Evolutionary conservation across 768 basidiomycete species (phyloP).

Genomic region (Boletus reticulatus): DNA sequence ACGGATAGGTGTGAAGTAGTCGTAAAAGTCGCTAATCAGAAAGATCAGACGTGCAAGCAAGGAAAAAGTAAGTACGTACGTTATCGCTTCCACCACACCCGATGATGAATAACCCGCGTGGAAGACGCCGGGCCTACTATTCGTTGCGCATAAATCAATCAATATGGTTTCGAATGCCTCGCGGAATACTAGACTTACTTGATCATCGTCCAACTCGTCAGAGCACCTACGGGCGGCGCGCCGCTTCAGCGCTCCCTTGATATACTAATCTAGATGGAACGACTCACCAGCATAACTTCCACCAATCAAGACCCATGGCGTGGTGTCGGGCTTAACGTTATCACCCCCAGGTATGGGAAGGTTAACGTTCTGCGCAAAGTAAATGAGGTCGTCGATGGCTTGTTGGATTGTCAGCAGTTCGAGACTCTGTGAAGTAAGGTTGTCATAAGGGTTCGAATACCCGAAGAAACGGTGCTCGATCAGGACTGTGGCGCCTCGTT

Average conservation of each 20-base stretch:
- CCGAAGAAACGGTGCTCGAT: constrained; percentile 78
- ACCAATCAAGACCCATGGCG: constrained; percentile 43
- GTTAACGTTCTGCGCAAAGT: constrained; percentile 63
- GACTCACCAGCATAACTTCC: constrained; percentile 40
- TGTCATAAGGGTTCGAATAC: constrained; percentile 63
- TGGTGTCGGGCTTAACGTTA: constrained; percentile 51
- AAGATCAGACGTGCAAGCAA: neutral
- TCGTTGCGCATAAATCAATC: neutral
- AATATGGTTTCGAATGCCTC: neutral
- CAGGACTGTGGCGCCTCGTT: constrained; percentile 60
- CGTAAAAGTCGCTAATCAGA: constrained; percentile 24
- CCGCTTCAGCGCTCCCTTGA: neutral
- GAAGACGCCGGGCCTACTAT: constrained; percentile 41
- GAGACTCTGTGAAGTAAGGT: constrained; percentile 59
- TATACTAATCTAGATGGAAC: neutral
- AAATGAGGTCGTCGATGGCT: constrained; percentile 69
- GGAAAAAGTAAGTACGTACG: constrained; percentile 26
- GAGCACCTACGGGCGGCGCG: constrained; percentile 26
- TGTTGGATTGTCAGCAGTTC: constrained; percentile 66
- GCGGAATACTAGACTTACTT: constrained; percentile 44
- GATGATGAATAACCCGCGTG: constrained; percentile 45
- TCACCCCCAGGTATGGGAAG: constrained; percentile 69
- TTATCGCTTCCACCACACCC: constrained; percentile 45
- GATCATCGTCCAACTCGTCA: constrained; percentile 66
- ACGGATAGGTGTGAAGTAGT: constrained; percentile 71